phyloP scores from a whole-genome alignment of 257 asterid species.

The Capsicum baccatum region DNA sequence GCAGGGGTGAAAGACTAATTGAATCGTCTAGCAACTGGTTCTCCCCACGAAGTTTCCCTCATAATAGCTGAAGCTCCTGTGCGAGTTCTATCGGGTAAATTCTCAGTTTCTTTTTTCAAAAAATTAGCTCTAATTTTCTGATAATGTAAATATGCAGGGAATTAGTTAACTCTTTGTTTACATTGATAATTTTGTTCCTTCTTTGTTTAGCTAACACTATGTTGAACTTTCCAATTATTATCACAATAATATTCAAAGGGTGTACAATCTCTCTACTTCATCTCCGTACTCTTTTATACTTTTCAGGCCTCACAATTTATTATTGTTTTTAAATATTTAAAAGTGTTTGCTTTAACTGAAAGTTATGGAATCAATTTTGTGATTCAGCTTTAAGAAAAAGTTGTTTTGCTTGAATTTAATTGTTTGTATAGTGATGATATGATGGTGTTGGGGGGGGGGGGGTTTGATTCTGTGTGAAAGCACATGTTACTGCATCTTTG shows the following conservation, averaged over 20 bases:
- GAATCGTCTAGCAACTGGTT: too few species aligned
- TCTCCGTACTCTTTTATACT: too few species aligned
- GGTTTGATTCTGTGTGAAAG: neutral
- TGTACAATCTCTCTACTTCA: too few species aligned
- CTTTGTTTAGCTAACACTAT: conserved; percentile 35
- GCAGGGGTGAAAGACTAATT: too few species aligned
- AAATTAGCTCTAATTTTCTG: too few species aligned
- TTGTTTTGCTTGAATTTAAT: neutral
- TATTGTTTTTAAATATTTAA: too few species aligned
- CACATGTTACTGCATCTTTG: conserved; percentile 11
- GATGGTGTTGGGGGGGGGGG: neutral
- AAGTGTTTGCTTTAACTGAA: conserved; percentile 39
- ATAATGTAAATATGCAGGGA: conserved; percentile 14
- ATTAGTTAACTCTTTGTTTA: conserved; percentile 19
- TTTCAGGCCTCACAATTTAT: rapidly evolving
- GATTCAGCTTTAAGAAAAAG: conserved; percentile 43
- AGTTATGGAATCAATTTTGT: conserved; percentile 47
- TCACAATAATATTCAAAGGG: too few species aligned
- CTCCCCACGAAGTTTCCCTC: too few species aligned
- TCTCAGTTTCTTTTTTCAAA: too few species aligned
- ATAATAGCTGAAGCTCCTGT: too few species aligned
- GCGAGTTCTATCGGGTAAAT: too few species aligned
- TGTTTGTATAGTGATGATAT: conserved; percentile 40
- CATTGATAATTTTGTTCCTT: conserved; percentile 27
- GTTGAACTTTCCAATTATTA: conserved; percentile 7